Evolutionary conservation across 108 stramenopile genomes (phyloP).

Genomic region (Cylindrotheca fusiformis): DNA sequence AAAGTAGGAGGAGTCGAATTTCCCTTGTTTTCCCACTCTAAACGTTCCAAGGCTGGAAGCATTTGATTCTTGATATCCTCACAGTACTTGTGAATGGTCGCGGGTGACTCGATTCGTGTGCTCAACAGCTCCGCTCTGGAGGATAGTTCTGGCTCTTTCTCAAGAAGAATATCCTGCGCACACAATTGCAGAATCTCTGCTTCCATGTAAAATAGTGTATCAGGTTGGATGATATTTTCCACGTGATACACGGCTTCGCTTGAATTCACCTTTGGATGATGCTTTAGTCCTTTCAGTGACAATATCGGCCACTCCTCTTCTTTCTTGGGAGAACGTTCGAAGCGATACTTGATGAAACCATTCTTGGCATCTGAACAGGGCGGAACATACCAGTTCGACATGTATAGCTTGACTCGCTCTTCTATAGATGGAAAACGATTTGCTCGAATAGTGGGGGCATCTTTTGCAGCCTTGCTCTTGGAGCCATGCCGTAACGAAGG

Average conservation of each 20-base stretch:
- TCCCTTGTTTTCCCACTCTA: slow-evolving; percentile 16
- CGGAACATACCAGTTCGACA: slow-evolving; percentile 68
- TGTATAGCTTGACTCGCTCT: slow-evolving; percentile 63
- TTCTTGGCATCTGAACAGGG: no score
- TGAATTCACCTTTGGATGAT: slow-evolving; percentile 25
- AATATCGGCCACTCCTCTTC: slow-evolving; percentile 22
- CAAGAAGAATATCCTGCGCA: no score
- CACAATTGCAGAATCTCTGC: no score
- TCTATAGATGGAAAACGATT: slow-evolving; percentile 69
- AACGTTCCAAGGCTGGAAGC: slow-evolving; percentile 29
- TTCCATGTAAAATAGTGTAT: no score
- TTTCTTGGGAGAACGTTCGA: slow-evolving; percentile 18
- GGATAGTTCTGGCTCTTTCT: slow-evolving; percentile 7
- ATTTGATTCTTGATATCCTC: slow-evolving; percentile 31
- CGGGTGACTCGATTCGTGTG: slow-evolving; percentile 34
- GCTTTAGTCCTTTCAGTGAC: slow-evolving; percentile 7
- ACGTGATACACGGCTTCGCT: slow-evolving; percentile 16
- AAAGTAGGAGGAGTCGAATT: slow-evolving; percentile 21
- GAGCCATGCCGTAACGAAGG: no score
- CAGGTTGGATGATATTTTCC: slow-evolving; percentile 35
- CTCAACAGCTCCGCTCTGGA: neutral
- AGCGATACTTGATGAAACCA: slow-evolving; percentile 7
- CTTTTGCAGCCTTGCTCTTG: no score
- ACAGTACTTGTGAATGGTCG: slow-evolving; percentile 55
- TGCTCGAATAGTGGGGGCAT: slow-evolving; percentile 23